Evolutionary conservation across 2,329 filamentous ascomycete species (phyloP).

Genomic region (Fusarium sarcochroum): DNA sequence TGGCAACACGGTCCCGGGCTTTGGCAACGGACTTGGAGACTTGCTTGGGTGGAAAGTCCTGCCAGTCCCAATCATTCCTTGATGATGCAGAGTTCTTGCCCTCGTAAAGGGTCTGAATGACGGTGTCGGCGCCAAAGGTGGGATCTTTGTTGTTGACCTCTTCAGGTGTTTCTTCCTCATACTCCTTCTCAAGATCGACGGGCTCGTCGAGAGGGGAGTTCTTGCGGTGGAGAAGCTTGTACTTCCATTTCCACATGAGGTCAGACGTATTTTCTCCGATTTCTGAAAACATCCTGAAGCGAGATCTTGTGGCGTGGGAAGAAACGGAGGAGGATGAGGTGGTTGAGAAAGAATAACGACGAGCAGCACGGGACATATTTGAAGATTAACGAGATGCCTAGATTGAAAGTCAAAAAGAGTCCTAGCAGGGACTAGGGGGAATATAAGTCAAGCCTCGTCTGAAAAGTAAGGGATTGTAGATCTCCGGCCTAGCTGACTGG

Average conservation of each 20-base stretch:
- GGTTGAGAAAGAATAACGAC: background rate
- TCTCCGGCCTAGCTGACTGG: background rate
- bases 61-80: conserved; percentile 53
- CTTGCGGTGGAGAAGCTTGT: conserved; percentile 48
- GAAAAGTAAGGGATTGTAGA: background rate
- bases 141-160: conserved; percentile 43
- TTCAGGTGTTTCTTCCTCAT: conserved; percentile 22
- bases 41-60: conserved; percentile 59
- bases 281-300: conserved; percentile 27
- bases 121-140: conserved; percentile 49
- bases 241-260: conserved; percentile 51
- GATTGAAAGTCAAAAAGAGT: conserved; percentile 5
- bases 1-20: conserved; percentile 58
- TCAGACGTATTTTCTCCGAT: conserved; percentile 46
- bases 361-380: conserved; percentile 6
- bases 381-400: background rate
- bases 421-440: conserved; percentile 4
- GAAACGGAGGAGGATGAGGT: background rate
- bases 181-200: conserved; percentile 33
- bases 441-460: background rate
- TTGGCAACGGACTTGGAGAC: conserved; percentile 56
- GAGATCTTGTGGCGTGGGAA: background rate
- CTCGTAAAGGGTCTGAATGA: conserved; percentile 59
- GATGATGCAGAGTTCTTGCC: conserved; percentile 44
- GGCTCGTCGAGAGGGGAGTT: conserved; percentile 38